phyloP scores from a whole-genome alignment of 176 grass and related monocot genomes.

The Triticum urartu region DNA sequence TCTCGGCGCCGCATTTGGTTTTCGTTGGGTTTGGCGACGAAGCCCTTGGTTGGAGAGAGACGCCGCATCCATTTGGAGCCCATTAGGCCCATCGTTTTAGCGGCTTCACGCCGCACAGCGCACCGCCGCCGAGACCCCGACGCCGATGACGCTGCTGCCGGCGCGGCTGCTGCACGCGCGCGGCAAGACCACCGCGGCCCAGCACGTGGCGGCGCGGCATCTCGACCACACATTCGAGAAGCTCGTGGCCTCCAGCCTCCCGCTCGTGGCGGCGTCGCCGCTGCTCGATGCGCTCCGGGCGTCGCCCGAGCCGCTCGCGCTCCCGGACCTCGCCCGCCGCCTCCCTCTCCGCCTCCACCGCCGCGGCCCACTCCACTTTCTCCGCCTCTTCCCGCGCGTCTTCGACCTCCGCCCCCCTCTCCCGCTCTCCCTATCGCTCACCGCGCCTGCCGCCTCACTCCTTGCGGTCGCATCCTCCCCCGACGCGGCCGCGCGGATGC shows the following conservation, averaged over 20 bases:
- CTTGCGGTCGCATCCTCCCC: slow-evolving; percentile 41
- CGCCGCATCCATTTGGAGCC: not conserved
- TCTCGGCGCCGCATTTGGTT: no score
- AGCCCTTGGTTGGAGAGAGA: not conserved
- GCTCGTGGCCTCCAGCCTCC: slow-evolving; percentile 50
- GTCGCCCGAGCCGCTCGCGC: slow-evolving; percentile 42
- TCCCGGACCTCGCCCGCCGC: slow-evolving; percentile 43
- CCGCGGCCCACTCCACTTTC: slow-evolving; percentile 57
- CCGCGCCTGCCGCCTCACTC: slow-evolving; percentile 41
- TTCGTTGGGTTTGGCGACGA: not conserved
- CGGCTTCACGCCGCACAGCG: not conserved
- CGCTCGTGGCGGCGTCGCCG: slow-evolving; percentile 62
- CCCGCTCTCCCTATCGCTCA: slow-evolving; percentile 51
- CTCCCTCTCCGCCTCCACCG: slow-evolving; percentile 62
- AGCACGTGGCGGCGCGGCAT: slow-evolving; percentile 60
- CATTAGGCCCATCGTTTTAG: not conserved
- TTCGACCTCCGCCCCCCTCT: slow-evolving; percentile 50
- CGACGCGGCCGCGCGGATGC: slow-evolving; percentile 12
- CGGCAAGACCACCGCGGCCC: slow-evolving; percentile 62
- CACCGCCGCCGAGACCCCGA: not conserved
- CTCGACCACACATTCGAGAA: slow-evolving; percentile 80
- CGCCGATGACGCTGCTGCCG: slow-evolving; percentile 12
- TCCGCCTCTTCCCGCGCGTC: slow-evolving; percentile 71
- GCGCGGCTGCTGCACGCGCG: slow-evolving; percentile 43
- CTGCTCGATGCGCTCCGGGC: slow-evolving; percentile 67